A percentile compares a stretch with the other conserved stretches of the same genome.
These are phyloP conservation scores for Prinsepia uniflora DNA, from an alignment of 306 rosid species.

Conservation along the genomic window DNA sequence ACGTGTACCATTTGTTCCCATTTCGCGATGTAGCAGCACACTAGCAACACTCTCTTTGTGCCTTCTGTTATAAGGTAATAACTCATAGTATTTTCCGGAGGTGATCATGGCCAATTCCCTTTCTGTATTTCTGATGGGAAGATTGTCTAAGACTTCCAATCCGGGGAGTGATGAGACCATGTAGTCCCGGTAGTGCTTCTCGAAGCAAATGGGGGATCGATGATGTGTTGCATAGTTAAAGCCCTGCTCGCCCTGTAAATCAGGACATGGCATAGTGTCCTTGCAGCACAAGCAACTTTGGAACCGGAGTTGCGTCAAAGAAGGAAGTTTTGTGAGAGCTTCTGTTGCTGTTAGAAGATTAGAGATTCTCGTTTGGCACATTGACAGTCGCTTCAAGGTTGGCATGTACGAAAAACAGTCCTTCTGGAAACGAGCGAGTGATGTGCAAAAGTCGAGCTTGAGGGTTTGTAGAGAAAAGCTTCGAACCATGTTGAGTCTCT, in stretches of 20 bases:
- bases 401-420: constrained; percentile 76
- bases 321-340: constrained; percentile 60
- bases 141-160: constrained; percentile 57
- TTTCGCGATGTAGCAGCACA: constrained; percentile 61
- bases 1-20: constrained; percentile 40
- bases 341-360: constrained; percentile 70
- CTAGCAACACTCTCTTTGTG: constrained; percentile 56
- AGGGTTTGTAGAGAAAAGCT: constrained; percentile 62
- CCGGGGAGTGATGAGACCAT: constrained; percentile 56
- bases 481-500: constrained; percentile 57
- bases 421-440: constrained; percentile 51
- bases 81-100: constrained; percentile 50
- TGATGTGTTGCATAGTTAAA: constrained; percentile 44
- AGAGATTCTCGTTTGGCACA: constrained; percentile 68
- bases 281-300: constrained; percentile 61
- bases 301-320: constrained; percentile 65
- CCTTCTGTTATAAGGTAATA: constrained; percentile 59
- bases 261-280: constrained; percentile 49
- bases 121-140: constrained; percentile 45
- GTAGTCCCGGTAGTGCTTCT: constrained; percentile 70
- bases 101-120: constrained; percentile 52
- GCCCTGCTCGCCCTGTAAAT: constrained; percentile 34
- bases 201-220: constrained; percentile 67
- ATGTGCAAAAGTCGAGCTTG: constrained; percentile 63
- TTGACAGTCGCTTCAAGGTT: constrained; percentile 50